Base-by-base conservation (phyloP, 2,329 filamentous ascomycete genomes). In the Incumbomyces lentus region DNA sequence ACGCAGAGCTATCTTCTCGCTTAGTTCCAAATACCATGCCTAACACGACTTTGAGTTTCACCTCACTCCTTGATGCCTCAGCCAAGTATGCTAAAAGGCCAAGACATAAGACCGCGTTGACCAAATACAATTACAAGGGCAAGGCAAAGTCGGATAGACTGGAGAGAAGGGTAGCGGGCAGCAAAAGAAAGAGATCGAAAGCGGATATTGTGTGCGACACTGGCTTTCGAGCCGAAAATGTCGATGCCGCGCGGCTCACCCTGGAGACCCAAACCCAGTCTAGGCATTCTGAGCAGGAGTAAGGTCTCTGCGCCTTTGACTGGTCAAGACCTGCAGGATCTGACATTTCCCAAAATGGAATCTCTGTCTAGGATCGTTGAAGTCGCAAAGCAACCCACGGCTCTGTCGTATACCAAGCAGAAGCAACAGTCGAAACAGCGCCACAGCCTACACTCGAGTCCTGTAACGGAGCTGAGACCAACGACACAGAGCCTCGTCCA, bases 301-400 rank as follows among this genome's bases (percentile, higher is more conserved):
- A 53, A 51, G 37, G 35, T 42, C n/a, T 58, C 55, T 1, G 35
- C 29, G 12, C 44, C 37, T 18, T 29, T 49, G 3, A 29, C 46
- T 16, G 34, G 40, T 14, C 47, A 31, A 18, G 55, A 46, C 31
- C 16, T 56, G n/a, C 55, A 53, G 12, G 56, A 57, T 39, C 49
- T 58, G n/a, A 48, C 53, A 6, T 58, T 58, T 36, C 47, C 56
- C 6, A 51, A 55, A 22, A 57, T 57, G 55, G 39, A 35, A 6
- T 58, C 56, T 40, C 51, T 57, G 16, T 48, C 40, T 17, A 52
- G 47, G 14, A 3, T 30, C 10, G 8, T 26, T 13, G n/a, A 34
- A 19, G 29, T 17, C 3, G 40, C 7, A 10, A 53, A 50, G 34
- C 3, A 17, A 31, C 26, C 31, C 14, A 14, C 10, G n/a, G n/a